A percentile compares a stretch with the other conserved stretches of the same genome.
Conservation (phyloP, 495 filamentous ascomycete species). For the Staphylotrichum tortipilum region DNA sequence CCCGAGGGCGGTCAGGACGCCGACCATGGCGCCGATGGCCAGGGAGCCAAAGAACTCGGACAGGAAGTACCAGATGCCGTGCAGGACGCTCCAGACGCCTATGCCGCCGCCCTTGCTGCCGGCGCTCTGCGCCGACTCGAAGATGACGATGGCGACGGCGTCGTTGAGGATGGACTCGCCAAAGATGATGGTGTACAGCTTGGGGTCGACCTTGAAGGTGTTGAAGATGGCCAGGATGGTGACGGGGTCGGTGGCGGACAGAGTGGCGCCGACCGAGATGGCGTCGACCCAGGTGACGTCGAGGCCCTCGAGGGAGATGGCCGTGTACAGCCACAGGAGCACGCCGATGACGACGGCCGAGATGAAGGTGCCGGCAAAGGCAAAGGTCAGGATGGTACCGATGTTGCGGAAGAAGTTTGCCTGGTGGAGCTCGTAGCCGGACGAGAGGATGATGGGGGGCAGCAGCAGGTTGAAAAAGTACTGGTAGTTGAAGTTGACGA, state of each 20-base stretch:
- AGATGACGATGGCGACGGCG: constrained; percentile 95
- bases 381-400: constrained; percentile 96
- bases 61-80: constrained; percentile 90
- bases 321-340: constrained; percentile 80
- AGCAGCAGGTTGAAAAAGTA: constrained; percentile 98
- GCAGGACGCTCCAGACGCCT: constrained; percentile 68
- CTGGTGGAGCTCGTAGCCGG: constrained; percentile 95
- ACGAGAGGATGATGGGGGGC: constrained; percentile 93
- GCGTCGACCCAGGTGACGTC: constrained; percentile 87
- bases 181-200: constrained; percentile 96
- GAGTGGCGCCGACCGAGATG: constrained; percentile 87
- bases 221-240: constrained; percentile 99
- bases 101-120: constrained; percentile 52
- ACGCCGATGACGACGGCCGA: constrained; percentile 87
- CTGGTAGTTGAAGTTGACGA: constrained; percentile 94
- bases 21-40: constrained; percentile 77
- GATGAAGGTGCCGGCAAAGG: constrained; percentile 94
- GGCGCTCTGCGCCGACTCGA: constrained; percentile 92
- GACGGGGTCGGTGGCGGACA: constrained; percentile 94
- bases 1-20: constrained; percentile 73
- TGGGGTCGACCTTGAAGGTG: constrained; percentile 96
- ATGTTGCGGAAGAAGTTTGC: constrained; percentile 98
- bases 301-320: constrained; percentile 74
- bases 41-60: constrained; percentile 92
- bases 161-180: constrained; percentile 97